A percentile compares a stretch with the other conserved stretches of the same genome.
These are phyloP conservation scores for Dactylorhiza incarnata DNA, from an alignment of 106 monocot genomes.

Conservation along the genomic window DNA sequence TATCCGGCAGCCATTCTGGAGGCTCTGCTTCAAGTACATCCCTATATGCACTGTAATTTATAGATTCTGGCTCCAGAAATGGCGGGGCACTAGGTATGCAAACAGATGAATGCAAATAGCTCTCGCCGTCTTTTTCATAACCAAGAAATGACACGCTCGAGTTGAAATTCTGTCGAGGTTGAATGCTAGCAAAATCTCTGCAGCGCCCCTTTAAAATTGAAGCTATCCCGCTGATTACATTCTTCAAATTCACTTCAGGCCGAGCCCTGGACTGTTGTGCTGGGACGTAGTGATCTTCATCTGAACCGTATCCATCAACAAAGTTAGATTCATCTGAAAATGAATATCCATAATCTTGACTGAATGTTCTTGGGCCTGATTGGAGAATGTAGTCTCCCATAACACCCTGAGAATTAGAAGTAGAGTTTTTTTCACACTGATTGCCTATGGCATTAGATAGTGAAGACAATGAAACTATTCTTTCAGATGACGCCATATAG, in stretches of 20 bases:
- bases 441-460: slow-evolving; percentile 17
- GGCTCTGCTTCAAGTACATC: slow-evolving; percentile 70
- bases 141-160: slow-evolving; percentile 59
- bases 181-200: slow-evolving; percentile 18
- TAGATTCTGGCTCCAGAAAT: slow-evolving; percentile 31
- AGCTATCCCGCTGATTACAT: slow-evolving; percentile 54
- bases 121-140: slow-evolving; percentile 51
- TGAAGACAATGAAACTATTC: slow-evolving; percentile 30
- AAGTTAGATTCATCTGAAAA: slow-evolving; percentile 19
- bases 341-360: slow-evolving; percentile 17
- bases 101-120: slow-evolving; percentile 66
- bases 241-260: slow-evolving; percentile 72
- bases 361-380: slow-evolving; percentile 14
- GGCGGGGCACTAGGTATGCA: slow-evolving; percentile 87
- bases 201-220: slow-evolving; percentile 55
- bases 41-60: slow-evolving; percentile 38
- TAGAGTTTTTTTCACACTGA: slow-evolving; percentile 14
- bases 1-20: slow-evolving; percentile 93
- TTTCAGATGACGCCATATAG: slow-evolving; percentile 19
- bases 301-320: slow-evolving; percentile 24
- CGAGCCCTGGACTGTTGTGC: slow-evolving; percentile 7
- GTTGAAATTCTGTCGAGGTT: slow-evolving; percentile 20
- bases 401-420: slow-evolving; percentile 9
- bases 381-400: slow-evolving; percentile 10
- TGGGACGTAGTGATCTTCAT: slow-evolving; percentile 13